phyloP scores from a whole-genome alignment of 805 yeast species.

The Cyberlindnera amylophila region DNA sequence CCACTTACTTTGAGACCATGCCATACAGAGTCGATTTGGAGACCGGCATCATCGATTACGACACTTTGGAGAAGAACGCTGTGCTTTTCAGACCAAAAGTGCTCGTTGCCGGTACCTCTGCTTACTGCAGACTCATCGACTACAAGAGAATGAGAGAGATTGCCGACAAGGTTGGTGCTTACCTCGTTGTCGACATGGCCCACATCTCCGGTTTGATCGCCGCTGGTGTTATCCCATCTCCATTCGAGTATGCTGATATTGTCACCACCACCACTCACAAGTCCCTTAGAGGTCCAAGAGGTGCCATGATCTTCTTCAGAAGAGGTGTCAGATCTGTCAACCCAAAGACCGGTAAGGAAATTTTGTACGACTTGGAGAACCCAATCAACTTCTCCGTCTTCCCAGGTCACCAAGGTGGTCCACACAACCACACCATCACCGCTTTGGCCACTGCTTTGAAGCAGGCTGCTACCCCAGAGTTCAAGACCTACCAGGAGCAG shows the following conservation, averaged over 20 bases:
- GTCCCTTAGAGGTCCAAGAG: constrained; percentile 98
- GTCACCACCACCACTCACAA: constrained; percentile 99
- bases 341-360: constrained; percentile 75
- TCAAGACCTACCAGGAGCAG: constrained; percentile 76
- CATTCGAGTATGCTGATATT: constrained; percentile 94
- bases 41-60: constrained; percentile 96
- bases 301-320: constrained; percentile 99
- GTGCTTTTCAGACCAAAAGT: constrained; percentile 92
- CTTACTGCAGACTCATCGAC: constrained; percentile 94
- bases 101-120: constrained; percentile 96
- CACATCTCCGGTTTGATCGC: constrained; percentile 95
- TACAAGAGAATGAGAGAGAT: constrained; percentile 94
- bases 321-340: constrained; percentile 82
- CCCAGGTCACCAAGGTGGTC: constrained; percentile 99
- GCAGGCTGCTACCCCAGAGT: constrained; percentile 88
- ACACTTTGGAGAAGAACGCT: constrained; percentile 88
- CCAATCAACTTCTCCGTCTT: constrained; percentile 94
- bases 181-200: constrained; percentile 96
- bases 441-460: constrained; percentile 94
- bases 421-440: constrained; percentile 96
- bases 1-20: constrained; percentile 97
- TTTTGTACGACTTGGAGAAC: constrained; percentile 81
- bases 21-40: constrained; percentile 91
- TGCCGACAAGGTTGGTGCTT: constrained; percentile 97
- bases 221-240: constrained; percentile 93